phyloP scores from a whole-genome alignment of 2,329 filamentous ascomycete species.

The Dryadomyces quercus-mongolicae region DNA sequence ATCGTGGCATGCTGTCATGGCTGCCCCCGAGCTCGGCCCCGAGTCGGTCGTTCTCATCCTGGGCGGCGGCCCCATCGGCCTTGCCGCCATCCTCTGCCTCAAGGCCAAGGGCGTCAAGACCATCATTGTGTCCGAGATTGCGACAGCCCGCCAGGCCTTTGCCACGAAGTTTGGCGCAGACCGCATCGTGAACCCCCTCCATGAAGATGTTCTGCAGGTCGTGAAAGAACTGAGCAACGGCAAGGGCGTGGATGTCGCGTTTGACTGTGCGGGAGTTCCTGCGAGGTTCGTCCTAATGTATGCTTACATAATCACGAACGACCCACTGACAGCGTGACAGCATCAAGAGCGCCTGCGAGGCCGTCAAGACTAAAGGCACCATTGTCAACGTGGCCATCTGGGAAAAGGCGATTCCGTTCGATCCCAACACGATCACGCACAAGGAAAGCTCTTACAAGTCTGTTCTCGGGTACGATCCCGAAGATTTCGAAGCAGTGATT shows the following conservation, averaged over 20 bases:
- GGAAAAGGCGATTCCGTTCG: slow-evolving; percentile 2
- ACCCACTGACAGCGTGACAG: neutral
- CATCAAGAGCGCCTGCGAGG: slow-evolving; percentile 1
- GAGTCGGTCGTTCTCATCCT: slow-evolving; percentile 38
- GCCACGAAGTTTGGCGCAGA: slow-evolving; percentile 42
- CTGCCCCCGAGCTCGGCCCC: slow-evolving; percentile 29
- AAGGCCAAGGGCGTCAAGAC: slow-evolving; percentile 39
- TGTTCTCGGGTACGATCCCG: slow-evolving; percentile 2
- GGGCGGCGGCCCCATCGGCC: slow-evolving; percentile 48
- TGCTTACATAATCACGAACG: neutral
- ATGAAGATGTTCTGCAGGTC: slow-evolving; percentile 5
- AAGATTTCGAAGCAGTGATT: slow-evolving; percentile 3
- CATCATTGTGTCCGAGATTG: slow-evolving; percentile 42
- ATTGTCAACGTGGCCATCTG: slow-evolving; percentile 5
- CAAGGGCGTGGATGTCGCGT: slow-evolving; percentile 7
- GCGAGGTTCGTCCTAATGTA: neutral
- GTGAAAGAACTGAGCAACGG: neutral
- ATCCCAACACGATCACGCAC: slow-evolving; percentile 3
- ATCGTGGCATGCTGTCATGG: slow-evolving; percentile 44
- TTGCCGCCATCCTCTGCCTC: slow-evolving; percentile 45
- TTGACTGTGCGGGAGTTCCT: slow-evolving; percentile 12
- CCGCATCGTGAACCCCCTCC: slow-evolving; percentile 36
- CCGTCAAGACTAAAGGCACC: slow-evolving; percentile 2
- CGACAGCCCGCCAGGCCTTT: slow-evolving; percentile 43
- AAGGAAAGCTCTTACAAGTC: slow-evolving; percentile 2